phyloP scores from a whole-genome alignment of 768 basidiomycete genomes.

The Tylopilus vinaceipallidus region DNA sequence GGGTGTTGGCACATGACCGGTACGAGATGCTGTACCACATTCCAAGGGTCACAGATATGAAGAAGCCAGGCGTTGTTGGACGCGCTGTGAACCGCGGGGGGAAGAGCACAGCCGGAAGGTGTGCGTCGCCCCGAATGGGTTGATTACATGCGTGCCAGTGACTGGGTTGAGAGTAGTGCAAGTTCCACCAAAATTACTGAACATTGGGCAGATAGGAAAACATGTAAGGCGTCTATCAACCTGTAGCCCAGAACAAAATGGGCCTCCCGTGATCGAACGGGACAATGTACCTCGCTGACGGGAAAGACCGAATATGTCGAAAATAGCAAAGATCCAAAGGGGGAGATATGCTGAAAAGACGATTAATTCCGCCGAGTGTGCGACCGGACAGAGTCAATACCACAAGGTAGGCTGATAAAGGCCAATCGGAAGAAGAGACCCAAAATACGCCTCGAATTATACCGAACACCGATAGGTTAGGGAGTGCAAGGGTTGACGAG shows the following conservation, averaged over 20 bases:
- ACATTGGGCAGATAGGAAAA: constrained; percentile 7
- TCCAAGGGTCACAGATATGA: constrained; percentile 24
- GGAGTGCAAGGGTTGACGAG: constrained; percentile 30
- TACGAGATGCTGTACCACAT: constrained; percentile 18
- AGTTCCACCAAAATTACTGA: constrained; percentile 8
- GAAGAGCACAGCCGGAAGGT: not conserved
- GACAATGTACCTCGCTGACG: constrained; percentile 35
- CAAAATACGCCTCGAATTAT: constrained; percentile 40
- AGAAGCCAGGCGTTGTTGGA: constrained; percentile 9
- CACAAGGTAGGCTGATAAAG: constrained; percentile 38
- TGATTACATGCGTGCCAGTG: not conserved
- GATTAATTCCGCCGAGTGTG: constrained; percentile 34
- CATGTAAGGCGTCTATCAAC: constrained; percentile 17
- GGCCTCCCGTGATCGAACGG: constrained; percentile 21
- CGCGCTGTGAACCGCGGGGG: constrained; percentile 13
- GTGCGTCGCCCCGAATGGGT: not conserved
- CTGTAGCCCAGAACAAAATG: constrained; percentile 15
- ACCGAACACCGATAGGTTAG: constrained; percentile 41
- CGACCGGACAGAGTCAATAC: constrained; percentile 26
- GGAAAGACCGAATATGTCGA: constrained; percentile 27
- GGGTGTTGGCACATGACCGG: constrained; percentile 17
- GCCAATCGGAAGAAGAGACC: constrained; percentile 49
- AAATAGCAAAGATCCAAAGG: constrained; percentile 41
- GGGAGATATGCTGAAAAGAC: constrained; percentile 43
- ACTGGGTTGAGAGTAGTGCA: not conserved